phyloP scores from a whole-genome alignment of 371 early-diverging fungal genomes.

The Mucor plumbeus region DNA sequence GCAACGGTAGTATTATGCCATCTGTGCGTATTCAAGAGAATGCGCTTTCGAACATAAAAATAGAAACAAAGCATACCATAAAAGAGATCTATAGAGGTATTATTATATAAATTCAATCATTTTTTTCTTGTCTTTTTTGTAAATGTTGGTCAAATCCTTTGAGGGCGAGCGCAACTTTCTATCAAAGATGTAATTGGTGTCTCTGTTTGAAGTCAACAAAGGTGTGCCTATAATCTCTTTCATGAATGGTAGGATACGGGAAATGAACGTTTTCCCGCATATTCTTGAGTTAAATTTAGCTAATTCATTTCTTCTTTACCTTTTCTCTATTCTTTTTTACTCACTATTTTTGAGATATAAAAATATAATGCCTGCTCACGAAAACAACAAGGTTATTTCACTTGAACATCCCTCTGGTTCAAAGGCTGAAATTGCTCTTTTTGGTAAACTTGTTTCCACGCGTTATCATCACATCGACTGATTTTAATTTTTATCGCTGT shows the following conservation, averaged over 20 bases:
- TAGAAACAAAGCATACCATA: no score
- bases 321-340: constrained; percentile 19
- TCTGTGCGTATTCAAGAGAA: no score
- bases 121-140: no score
- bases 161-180: not conserved
- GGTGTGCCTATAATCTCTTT: not conserved
- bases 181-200: not conserved
- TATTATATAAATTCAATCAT: no score
- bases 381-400: constrained; percentile 38
- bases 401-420: constrained; percentile 58
- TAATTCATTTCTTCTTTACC: constrained; percentile 7
- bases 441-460: constrained; percentile 42
- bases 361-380: constrained; percentile 48
- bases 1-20: no score
- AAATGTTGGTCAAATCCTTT: not conserved
- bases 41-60: no score
- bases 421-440: constrained; percentile 64
- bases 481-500: not conserved
- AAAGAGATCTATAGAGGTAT: no score
- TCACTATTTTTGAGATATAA: constrained; percentile 11
- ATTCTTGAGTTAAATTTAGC: not conserved
- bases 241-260: constrained; percentile 6
- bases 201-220: not conserved
- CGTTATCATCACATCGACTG: not conserved
- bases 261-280: constrained; percentile 1